Base-by-base conservation (phyloP, 257 asterid genomes). In the Scutellaria minor region DNA sequence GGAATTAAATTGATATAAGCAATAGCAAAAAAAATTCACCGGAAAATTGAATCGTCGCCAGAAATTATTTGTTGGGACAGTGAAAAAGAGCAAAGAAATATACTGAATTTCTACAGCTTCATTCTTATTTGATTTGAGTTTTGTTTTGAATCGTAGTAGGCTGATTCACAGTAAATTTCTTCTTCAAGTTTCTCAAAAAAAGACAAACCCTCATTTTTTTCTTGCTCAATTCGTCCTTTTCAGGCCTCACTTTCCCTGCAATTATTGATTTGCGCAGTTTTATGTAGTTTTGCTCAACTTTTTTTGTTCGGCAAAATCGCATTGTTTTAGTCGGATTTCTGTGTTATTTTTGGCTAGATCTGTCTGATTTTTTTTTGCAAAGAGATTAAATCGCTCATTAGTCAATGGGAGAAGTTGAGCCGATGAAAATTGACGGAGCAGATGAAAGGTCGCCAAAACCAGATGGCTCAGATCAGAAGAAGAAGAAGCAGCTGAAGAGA, bases 341-440 rank as follows among this genome's bases (percentile, higher is more conserved):
- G 68, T n/a, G 8, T 31, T 24, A 12, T 12, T 54, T 54, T 31
- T 10, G 37, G 37, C 37, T 31, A 31, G 37, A 31, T 31, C 37
- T 31, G 37, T 31, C 37, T 31, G 37, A 31, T 24, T 14, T 42
- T 14, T 42, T 65, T 7, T 22, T 14, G 2, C 18, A 53, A 35
- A 52, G 35, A 14, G 12, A 1, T 22, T 14, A 10, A 15, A 22
- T 39, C 6, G 31, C 22, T 50, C 39, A 13, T 47, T 55, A 13
- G 27, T 71, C 57, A 51, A 71, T 75, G 83, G 75, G 64, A 75
- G 80, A 71, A 65, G 68, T 41, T 12, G 81, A 74, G 59, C 72
- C 75, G 15, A 69, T 81, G 82, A 70, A 73, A 47, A 74, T 77
- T 37, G 74, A 74, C 60, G 64, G 54, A 6, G 44, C 61, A 5